phyloP scores from a whole-genome alignment of 2,329 filamentous ascomycete species.

The Microdochium trichocladiopsis region DNA sequence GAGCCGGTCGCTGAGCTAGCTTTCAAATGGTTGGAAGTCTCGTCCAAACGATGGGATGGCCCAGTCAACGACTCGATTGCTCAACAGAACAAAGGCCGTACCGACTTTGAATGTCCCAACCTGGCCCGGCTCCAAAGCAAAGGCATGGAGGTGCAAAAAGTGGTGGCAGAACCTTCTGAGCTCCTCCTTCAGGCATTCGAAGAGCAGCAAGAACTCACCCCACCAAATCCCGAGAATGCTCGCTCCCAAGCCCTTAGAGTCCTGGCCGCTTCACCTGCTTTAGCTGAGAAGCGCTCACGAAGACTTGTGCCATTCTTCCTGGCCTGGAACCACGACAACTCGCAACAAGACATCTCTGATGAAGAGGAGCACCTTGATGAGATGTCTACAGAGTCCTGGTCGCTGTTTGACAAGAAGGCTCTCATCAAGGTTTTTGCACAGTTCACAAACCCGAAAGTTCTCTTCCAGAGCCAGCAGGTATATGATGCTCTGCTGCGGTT shows the following conservation, averaged over 20 bases:
- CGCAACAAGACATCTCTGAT: slow-evolving; percentile 26
- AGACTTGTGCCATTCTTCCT: slow-evolving; percentile 81
- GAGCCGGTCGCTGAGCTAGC: slow-evolving; percentile 63
- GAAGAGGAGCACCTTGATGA: slow-evolving; percentile 5
- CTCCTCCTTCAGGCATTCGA: slow-evolving; percentile 59
- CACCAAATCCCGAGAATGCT: slow-evolving; percentile 46
- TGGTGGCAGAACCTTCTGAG: slow-evolving; percentile 45
- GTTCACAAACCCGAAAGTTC: slow-evolving; percentile 78
- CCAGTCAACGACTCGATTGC: slow-evolving; percentile 23
- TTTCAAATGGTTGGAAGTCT: slow-evolving; percentile 67
- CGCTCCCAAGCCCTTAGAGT: slow-evolving; percentile 76
- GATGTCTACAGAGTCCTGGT: slow-evolving; percentile 45
- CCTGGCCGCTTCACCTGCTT: slow-evolving; percentile 61
- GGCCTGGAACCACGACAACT: slow-evolving; percentile 61
- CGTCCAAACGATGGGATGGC: slow-evolving; percentile 47
- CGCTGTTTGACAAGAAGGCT: slow-evolving; percentile 73
- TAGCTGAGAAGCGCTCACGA: slow-evolving; percentile 83
- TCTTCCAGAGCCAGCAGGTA: slow-evolving; percentile 73
- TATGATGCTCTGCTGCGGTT: slow-evolving; percentile 68
- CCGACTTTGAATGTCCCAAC: slow-evolving; percentile 82
- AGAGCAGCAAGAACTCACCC: slow-evolving; percentile 48
- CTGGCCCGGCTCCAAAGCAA: slow-evolving; percentile 50
- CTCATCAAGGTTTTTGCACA: slow-evolving; percentile 76
- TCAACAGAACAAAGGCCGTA: slow-evolving; percentile 35
- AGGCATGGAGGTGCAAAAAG: slow-evolving; percentile 42